Conservation (phyloP, 495 filamentous ascomycete genomes). For the Penicillium daleae region DNA sequence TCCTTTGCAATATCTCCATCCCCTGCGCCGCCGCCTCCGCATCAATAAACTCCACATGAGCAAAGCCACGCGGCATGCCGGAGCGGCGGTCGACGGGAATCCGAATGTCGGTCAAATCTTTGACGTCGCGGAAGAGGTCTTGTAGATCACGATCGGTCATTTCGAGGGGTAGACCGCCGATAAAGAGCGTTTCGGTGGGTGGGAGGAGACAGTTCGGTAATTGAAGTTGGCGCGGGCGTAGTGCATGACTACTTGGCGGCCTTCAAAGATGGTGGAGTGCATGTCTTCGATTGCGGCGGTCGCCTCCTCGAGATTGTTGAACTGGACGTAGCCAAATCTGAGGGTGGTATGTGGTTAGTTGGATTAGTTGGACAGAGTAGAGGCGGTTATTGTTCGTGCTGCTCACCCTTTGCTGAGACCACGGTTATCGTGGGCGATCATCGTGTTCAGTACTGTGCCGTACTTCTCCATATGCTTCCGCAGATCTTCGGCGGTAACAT, state of each 20-base stretch:
- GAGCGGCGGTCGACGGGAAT: slow-evolving; percentile 89
- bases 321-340: slow-evolving; percentile 83
- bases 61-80: slow-evolving; percentile 86
- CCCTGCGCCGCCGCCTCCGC: slow-evolving; percentile 62
- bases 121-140: slow-evolving; percentile 71
- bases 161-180: slow-evolving; percentile 90
- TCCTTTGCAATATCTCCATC: slow-evolving; percentile 56
- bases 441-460: slow-evolving; percentile 58
- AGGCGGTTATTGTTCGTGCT: neutral
- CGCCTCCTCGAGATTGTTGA: slow-evolving; percentile 58
- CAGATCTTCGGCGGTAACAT: slow-evolving; percentile 74
- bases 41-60: slow-evolving; percentile 83
- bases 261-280: slow-evolving; percentile 74
- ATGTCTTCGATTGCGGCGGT: slow-evolving; percentile 63
- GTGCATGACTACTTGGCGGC: slow-evolving; percentile 71
- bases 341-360: neutral
- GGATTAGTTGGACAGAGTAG: neutral
- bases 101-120: slow-evolving; percentile 77
- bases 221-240: slow-evolving; percentile 45
- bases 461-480: slow-evolving; percentile 66
- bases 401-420: slow-evolving; percentile 82
- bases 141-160: slow-evolving; percentile 88
- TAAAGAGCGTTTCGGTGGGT: slow-evolving; percentile 72
- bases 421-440: slow-evolving; percentile 67
- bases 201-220: slow-evolving; percentile 16